Conservation (phyloP, 768 basidiomycete genomes). For the Tricholoma flavovirens region DNA sequence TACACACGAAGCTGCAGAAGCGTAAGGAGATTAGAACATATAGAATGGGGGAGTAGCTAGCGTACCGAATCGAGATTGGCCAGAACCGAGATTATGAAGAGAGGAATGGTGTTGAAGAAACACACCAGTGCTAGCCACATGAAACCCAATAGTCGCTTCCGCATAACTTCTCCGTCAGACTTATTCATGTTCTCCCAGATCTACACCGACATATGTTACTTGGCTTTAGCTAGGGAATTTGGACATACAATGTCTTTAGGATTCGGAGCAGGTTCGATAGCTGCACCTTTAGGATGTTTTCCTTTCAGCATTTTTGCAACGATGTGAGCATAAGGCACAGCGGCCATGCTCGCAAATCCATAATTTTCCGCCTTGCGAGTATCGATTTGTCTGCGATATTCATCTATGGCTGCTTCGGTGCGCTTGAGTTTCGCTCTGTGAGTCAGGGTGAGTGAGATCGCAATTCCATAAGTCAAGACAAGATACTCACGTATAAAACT, state of each 20-base stretch:
- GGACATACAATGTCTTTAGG: slow-evolving; percentile 74
- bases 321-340: slow-evolving; percentile 82
- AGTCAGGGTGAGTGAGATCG: slow-evolving; percentile 5
- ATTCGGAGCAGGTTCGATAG: slow-evolving; percentile 73
- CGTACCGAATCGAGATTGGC: slow-evolving; percentile 84
- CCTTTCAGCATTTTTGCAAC: slow-evolving; percentile 65
- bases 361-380: slow-evolving; percentile 80
- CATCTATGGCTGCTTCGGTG: slow-evolving; percentile 70
- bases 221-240: slow-evolving; percentile 1
- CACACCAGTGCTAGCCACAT: slow-evolving; percentile 71
- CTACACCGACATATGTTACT: slow-evolving; percentile 27
- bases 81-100: slow-evolving; percentile 84
- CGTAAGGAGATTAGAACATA: slow-evolving; percentile 5
- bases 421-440: slow-evolving; percentile 48
- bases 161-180: slow-evolving; percentile 56
- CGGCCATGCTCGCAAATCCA: slow-evolving; percentile 88
- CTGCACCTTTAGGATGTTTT: slow-evolving; percentile 71
- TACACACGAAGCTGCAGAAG: slow-evolving; percentile 51
- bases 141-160: slow-evolving; percentile 74
- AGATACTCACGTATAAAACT: slow-evolving; percentile 76
- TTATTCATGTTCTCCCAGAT: slow-evolving; percentile 90
- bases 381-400: slow-evolving; percentile 67
- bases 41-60: neutral
- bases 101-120: slow-evolving; percentile 92
- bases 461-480: neutral